Evolutionary conservation across 495 filamentous ascomycete genomes (phyloP).

Genomic region (Penicillium malachiteum): DNA sequence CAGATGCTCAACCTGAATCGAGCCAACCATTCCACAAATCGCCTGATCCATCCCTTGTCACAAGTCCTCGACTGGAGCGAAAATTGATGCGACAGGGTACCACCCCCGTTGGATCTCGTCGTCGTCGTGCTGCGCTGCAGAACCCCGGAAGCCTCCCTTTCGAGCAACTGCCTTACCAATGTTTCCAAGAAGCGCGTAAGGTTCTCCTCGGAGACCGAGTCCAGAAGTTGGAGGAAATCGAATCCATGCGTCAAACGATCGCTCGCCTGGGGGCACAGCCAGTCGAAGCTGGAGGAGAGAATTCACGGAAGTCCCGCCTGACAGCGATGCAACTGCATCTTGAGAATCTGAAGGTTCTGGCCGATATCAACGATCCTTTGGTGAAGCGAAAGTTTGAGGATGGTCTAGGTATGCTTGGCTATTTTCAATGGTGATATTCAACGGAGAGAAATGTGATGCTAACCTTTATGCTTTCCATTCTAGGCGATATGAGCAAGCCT

Average conservation of each 20-base stretch:
- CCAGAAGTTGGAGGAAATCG: conserved; percentile 71
- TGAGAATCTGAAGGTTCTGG: conserved; percentile 80
- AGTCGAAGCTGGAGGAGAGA: conserved; percentile 58
- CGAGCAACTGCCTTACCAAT: conserved; percentile 90
- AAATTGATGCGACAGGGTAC: conserved; percentile 57
- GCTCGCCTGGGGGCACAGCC: conserved; percentile 57
- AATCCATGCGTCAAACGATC: conserved; percentile 58
- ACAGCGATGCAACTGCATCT: conserved; percentile 69
- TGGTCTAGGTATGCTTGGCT: conserved; percentile 65
- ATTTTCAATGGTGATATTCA: background rate
- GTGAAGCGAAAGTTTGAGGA: conserved; percentile 96
- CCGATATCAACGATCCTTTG: conserved; percentile 92
- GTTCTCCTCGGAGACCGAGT: conserved; percentile 75
- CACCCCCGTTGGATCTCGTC: conserved; percentile 71
- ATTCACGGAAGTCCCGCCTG: conserved; percentile 62
- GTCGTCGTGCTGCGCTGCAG: conserved; percentile 75
- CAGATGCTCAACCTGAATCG: conserved; percentile 41
- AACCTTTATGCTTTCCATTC: background rate
- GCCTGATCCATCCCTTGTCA: conserved; percentile 50
- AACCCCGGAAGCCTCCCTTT: conserved; percentile 73
- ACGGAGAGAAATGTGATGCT: background rate
- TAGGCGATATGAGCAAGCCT: conserved; percentile 93
- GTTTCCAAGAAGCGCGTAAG: conserved; percentile 92
- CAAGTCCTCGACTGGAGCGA: conserved; percentile 57
- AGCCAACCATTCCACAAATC: conserved; percentile 38